Evolutionary conservation across 2,329 filamentous ascomycete genomes (phyloP), one percentile per base, ranked within the genome.

Genomic region (Scedosporium dehoogii): DNA sequence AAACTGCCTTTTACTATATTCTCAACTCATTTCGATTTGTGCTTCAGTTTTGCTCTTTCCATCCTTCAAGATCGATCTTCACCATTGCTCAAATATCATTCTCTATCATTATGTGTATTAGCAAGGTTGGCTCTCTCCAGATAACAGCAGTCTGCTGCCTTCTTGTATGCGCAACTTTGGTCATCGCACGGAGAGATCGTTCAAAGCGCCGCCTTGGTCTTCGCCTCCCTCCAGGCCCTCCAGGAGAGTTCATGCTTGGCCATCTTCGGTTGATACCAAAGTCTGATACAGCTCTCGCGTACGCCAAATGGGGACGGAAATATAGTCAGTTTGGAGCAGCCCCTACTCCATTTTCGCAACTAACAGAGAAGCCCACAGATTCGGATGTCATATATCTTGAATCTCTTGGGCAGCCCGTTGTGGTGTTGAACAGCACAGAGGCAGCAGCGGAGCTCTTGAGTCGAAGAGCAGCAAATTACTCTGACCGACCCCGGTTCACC

Each of bases 401-500:
- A 41, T 68, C 70, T 18, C 65, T 74, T 6, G 72, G 72, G 18
- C 70, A 74, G 44, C 71, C 70, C 61, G 71, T 70, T 25, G 64
- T 71, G 18, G 66, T 70, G 6, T 68, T 71, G 12, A 70, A 71
- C 59, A 71, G 68, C 51, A 62, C 64, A 14, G 33, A 67, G 16
- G 67, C 73, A 3, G 77, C 78, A 27, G 69, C 69, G 33, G 76
- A 78, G n/a, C 67, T 81, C 7, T 70, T 80, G 6, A 75, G 78
- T 53, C 75, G 73, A 62, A 71, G 75, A 44, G 77, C 77, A 1
- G 71, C 71, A 62, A 80, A 76, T 59, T 80, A 78, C 64, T 71
- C 70, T 57, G 75, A 78, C 65, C 69, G 78, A 9, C 78, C 78
- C 3, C 72, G 73, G 9, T 80, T 80, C 65, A 74, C 75, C 23